phyloP scores from a whole-genome alignment of 2,329 filamentous ascomycete genomes.

The Lojkania enalia region DNA sequence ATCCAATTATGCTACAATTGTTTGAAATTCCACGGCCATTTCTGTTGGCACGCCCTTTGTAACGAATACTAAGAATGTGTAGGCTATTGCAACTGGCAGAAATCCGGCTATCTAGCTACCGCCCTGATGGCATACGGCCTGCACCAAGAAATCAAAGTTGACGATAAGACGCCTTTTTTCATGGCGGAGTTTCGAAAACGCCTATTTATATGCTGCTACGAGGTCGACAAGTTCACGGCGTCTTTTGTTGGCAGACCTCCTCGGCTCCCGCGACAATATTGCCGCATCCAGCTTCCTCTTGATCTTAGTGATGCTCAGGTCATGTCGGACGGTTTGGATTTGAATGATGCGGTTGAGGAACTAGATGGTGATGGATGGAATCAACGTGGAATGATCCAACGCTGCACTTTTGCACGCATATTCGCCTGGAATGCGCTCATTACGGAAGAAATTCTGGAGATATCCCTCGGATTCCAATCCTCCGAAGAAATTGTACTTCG shows the following conservation, averaged over 20 bases:
- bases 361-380: constrained; percentile 60
- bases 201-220: constrained; percentile 36
- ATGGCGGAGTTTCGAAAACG: constrained; percentile 41
- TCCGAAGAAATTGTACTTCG: constrained; percentile 45
- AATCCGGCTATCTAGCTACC: constrained; percentile 33
- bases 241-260: constrained; percentile 61
- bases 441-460: constrained; percentile 62
- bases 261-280: constrained; percentile 57
- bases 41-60: not conserved
- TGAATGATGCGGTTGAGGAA: constrained; percentile 43
- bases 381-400: constrained; percentile 47
- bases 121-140: constrained; percentile 43
- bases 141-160: constrained; percentile 38
- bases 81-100: constrained; percentile 39
- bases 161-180: constrained; percentile 41
- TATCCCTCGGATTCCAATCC: constrained; percentile 51
- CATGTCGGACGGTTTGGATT: constrained; percentile 48
- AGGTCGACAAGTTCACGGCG: constrained; percentile 55
- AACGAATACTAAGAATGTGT: not conserved
- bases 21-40: not conserved
- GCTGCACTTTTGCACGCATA: constrained; percentile 53
- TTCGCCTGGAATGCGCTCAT: constrained; percentile 54
- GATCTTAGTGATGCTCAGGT: constrained; percentile 58
- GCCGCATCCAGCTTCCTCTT: constrained; percentile 57
- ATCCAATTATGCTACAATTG: not conserved